These are phyloP conservation scores for Paramecium primaurelia DNA, from an alignment of 73 alveolate species.

Conservation along the genomic window DNA sequence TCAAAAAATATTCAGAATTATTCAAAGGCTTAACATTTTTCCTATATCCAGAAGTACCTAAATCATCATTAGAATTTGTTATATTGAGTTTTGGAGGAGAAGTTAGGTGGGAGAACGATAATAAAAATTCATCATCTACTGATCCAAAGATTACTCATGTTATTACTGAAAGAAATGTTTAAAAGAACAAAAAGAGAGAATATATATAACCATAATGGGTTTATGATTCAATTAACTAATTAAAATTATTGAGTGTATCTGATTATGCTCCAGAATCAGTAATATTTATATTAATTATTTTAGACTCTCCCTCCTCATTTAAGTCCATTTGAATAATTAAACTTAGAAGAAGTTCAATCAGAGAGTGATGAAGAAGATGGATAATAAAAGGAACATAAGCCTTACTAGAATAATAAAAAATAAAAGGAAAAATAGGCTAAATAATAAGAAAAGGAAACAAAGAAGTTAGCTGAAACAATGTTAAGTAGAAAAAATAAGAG, in stretches of 20 bases:
- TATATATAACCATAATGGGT: constrained; percentile 59
- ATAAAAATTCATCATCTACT: not conserved
- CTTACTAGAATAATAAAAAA: not conserved
- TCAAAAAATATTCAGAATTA: not conserved
- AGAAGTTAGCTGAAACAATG: constrained; percentile 57
- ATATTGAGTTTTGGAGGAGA: constrained; percentile 58
- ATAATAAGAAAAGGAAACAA: not conserved
- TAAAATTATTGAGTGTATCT: constrained; percentile 1
- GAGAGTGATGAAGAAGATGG: constrained; percentile 42
- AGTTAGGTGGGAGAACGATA: constrained; percentile 52
- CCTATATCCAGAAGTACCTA: constrained; percentile 61
- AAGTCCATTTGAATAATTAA: constrained; percentile 56
- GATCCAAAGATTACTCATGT: constrained; percentile 57
- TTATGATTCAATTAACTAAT: constrained; percentile 47
- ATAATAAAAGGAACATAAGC: not conserved
- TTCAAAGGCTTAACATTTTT: constrained; percentile 53
- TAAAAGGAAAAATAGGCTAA: not conserved
- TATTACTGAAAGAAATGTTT: constrained; percentile 44
- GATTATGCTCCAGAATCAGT: constrained; percentile 59
- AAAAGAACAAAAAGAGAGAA: constrained; percentile 51
- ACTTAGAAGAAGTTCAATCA: constrained; percentile 17
- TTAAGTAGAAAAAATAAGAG: constrained; percentile 54
- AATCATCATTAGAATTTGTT: constrained; percentile 48
- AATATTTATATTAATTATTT: not conserved
- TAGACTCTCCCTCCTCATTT: constrained; percentile 62